Base-by-base conservation (phyloP, 1,284 basidiomycete species). In the Mycena citricolor region DNA sequence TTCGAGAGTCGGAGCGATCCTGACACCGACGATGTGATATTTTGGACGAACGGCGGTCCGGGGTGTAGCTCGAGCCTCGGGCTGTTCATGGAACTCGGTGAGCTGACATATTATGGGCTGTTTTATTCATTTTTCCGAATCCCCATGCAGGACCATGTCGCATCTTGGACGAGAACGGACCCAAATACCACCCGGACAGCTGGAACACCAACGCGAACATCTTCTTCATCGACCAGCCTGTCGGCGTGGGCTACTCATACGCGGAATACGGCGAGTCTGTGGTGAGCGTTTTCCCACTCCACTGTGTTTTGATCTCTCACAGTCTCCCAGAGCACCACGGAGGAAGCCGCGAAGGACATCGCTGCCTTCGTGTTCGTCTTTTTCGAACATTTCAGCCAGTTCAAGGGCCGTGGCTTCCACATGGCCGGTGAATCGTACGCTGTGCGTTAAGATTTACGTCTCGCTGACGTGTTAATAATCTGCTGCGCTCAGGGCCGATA, bases 1-100 rank as follows among this genome's bases (percentile, higher is more conserved):
- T 91, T 92, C 64, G 88, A 92, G 63, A 86, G 81, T 39, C 69
- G 88, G 42, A 74, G 65, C 44, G 68, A 86, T 47, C 86, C 86
- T 1, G 68, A 73, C 23, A 76, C 65, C 28, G 83, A 87, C 55
- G 81, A 83, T 46, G 72, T 87, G 7, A 71, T 84, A 19, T 71
- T 83, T 44, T 85, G 81, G 81, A 82, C 79, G 2, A 77, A 79
- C 52, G 81, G 80, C 52, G 81, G 78, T 67, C 76, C 77, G 5
- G 78, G 77, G 20, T 74, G 77, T 50, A 79, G 76, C 0, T 77
- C 75, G 2, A 67, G 76, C 5, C 45, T 79, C 2, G 79, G 80
- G 0, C 63, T 86, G 16, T 81, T 86, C 61, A 81, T 83, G 76
- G 82, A 86, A 57, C 68, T 84, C 1, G 83, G 76, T 53, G 40